Evolutionary conservation across 2,329 filamentous ascomycete species (phyloP).

Genomic region (Cryoendolithus antarcticus): DNA sequence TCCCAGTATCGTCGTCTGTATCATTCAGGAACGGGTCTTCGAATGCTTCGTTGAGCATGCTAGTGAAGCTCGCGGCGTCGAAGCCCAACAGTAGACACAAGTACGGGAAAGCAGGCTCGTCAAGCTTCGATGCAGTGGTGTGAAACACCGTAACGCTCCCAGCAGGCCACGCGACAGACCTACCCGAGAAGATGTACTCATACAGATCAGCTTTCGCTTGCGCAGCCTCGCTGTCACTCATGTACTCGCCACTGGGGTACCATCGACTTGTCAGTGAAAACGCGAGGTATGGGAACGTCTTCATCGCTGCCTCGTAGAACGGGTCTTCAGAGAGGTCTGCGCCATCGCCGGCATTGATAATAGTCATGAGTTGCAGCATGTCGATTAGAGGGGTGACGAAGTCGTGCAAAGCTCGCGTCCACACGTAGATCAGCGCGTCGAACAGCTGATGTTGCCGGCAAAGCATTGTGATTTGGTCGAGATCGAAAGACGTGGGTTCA

Average conservation of each 20-base stretch:
- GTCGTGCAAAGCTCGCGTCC: conserved; percentile 81
- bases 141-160: conserved; percentile 48
- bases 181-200: conserved; percentile 84
- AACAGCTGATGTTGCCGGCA: conserved; percentile 90
- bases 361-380: conserved; percentile 53
- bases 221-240: conserved; percentile 59
- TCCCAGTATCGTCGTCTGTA: conserved; percentile 39
- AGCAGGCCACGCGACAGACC: conserved; percentile 62
- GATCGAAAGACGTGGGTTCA: conserved; percentile 78
- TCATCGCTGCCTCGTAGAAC: conserved; percentile 61
- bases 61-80: conserved; percentile 84
- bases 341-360: conserved; percentile 41
- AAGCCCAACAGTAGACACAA: conserved; percentile 75
- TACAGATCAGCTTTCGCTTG: conserved; percentile 82
- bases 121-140: conserved; percentile 41
- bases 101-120: conserved; percentile 72
- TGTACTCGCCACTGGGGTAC: conserved; percentile 73
- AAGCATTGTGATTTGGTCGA: conserved; percentile 80
- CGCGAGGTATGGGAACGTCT: conserved; percentile 89
- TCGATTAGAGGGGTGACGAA: conserved; percentile 86
- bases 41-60: conserved; percentile 91
- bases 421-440: conserved; percentile 91
- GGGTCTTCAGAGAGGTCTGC: conserved; percentile 38
- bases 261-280: conserved; percentile 78
- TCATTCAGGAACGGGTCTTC: conserved; percentile 85